A percentile compares a stretch with the other conserved stretches of the same genome.
Conservation (phyloP, 2,329 filamentous ascomycete genomes). For the Neonectria ditissima region DNA sequence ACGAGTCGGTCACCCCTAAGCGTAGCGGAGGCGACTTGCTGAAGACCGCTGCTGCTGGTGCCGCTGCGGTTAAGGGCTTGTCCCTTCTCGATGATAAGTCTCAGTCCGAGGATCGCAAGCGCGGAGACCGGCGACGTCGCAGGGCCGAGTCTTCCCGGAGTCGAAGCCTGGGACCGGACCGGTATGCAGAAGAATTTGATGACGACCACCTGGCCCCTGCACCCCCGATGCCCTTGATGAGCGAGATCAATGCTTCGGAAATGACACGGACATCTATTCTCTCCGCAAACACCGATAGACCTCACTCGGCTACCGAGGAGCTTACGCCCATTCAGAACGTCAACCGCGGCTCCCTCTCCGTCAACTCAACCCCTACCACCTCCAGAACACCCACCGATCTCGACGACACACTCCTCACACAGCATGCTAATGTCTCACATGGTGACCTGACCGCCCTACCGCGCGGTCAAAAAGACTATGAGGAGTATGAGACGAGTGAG, state of each 20-base stretch:
- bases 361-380: slow-evolving; percentile 72
- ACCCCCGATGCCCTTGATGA: slow-evolving; percentile 89
- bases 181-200: slow-evolving; percentile 63
- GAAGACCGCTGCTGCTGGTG: slow-evolving; percentile 60
- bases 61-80: slow-evolving; percentile 53
- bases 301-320: slow-evolving; percentile 75
- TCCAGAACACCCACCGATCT: slow-evolving; percentile 65
- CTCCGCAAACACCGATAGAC: slow-evolving; percentile 81
- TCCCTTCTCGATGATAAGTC: slow-evolving; percentile 54
- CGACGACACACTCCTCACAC: slow-evolving; percentile 73
- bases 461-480: slow-evolving; percentile 58
- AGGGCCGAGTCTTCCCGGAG: slow-evolving; percentile 62
- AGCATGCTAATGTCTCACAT: slow-evolving; percentile 73
- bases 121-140: slow-evolving; percentile 63
- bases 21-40: slow-evolving; percentile 58
- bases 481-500: slow-evolving; percentile 62
- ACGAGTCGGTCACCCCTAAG: slow-evolving; percentile 59
- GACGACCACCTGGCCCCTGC: slow-evolving; percentile 65
- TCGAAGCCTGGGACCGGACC: slow-evolving; percentile 58
- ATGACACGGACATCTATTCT: slow-evolving; percentile 88
- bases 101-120: slow-evolving; percentile 63
- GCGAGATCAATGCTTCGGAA: slow-evolving; percentile 87
- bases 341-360: slow-evolving; percentile 70
- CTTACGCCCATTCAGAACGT: slow-evolving; percentile 72
- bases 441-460: slow-evolving; percentile 68